Evolutionary conservation across 164 flowering plant genomes (phyloP).

Genomic region (Vitis rotundifolia): DNA sequence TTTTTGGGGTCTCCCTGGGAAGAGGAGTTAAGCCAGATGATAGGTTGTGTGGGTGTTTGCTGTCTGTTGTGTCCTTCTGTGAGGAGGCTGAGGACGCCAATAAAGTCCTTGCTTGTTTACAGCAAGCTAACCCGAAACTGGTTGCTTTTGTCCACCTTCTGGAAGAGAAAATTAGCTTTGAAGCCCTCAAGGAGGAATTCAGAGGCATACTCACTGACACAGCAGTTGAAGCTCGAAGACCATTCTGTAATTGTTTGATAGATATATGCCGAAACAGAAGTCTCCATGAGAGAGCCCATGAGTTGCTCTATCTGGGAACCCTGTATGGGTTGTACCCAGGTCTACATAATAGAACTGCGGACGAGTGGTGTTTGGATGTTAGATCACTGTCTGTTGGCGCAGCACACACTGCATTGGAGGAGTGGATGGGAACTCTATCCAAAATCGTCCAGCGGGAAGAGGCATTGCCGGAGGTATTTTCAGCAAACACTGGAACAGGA

Average conservation of each 20-base stretch:
- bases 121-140: slow-evolving; percentile 61
- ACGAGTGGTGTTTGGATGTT: slow-evolving; percentile 81
- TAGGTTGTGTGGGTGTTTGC: slow-evolving; percentile 78
- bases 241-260: slow-evolving; percentile 89
- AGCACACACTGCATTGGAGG: slow-evolving; percentile 89
- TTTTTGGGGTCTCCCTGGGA: slow-evolving; percentile 43
- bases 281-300: slow-evolving; percentile 68
- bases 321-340: slow-evolving; percentile 79
- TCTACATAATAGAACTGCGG: slow-evolving; percentile 60
- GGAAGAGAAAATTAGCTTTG: slow-evolving; percentile 40
- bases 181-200: slow-evolving; percentile 61
- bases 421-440: slow-evolving; percentile 74
- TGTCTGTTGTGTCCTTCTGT: slow-evolving; percentile 72
- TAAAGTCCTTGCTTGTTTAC: slow-evolving; percentile 62
- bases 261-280: slow-evolving; percentile 71
- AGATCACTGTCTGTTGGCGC: slow-evolving; percentile 89
- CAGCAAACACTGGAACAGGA: slow-evolving; percentile 79
- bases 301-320: slow-evolving; percentile 77
- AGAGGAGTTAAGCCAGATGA: slow-evolving; percentile 80
- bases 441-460: slow-evolving; percentile 55
- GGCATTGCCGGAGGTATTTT: slow-evolving; percentile 56
- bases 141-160: slow-evolving; percentile 51
- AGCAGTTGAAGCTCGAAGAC: slow-evolving; percentile 65
- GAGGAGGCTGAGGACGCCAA: slow-evolving; percentile 43
- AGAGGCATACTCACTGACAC: slow-evolving; percentile 49